phyloP scores from a whole-genome alignment of 1,284 basidiomycete genomes.

The Amylostereum chailletii region DNA sequence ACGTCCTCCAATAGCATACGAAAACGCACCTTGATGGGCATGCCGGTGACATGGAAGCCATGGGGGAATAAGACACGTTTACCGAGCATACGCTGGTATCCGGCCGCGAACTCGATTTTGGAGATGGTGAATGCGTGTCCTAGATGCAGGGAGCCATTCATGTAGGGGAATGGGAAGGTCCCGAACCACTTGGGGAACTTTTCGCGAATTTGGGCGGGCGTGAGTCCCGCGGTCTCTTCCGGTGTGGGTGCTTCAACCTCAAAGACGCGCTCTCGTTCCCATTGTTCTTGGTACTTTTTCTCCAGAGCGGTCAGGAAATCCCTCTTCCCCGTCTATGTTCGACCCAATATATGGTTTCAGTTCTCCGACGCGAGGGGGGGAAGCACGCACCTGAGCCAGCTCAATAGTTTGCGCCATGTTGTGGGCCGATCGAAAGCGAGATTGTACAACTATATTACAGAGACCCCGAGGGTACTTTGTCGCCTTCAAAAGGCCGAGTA shows the following conservation, averaged over 20 bases:
- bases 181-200: slow-evolving; percentile 96
- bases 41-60: slow-evolving; percentile 94
- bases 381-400: slow-evolving; percentile 22
- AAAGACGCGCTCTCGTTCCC: slow-evolving; percentile 71
- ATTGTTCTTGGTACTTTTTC: slow-evolving; percentile 75
- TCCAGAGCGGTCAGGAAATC: slow-evolving; percentile 83
- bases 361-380: background rate
- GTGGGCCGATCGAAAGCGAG: slow-evolving; percentile 1
- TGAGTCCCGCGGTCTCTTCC: slow-evolving; percentile 56
- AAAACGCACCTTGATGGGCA: slow-evolving; percentile 90
- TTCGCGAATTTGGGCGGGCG: slow-evolving; percentile 52
- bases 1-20: background rate
- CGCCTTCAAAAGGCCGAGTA: slow-evolving; percentile 8
- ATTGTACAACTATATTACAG: slow-evolving; percentile 15
- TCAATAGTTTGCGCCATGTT: slow-evolving; percentile 22
- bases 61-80: slow-evolving; percentile 94
- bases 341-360: background rate
- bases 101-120: slow-evolving; percentile 96
- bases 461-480: slow-evolving; percentile 9
- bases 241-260: slow-evolving; percentile 76
- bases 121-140: slow-evolving; percentile 98
- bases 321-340: slow-evolving; percentile 78
- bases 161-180: slow-evolving; percentile 94
- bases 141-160: slow-evolving; percentile 96
- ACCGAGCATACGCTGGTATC: slow-evolving; percentile 93